Evolutionary conservation across 495 filamentous ascomycete species (phyloP), one percentile per base, ranked within the genome.

Genomic region (Xylaria longipes): DNA sequence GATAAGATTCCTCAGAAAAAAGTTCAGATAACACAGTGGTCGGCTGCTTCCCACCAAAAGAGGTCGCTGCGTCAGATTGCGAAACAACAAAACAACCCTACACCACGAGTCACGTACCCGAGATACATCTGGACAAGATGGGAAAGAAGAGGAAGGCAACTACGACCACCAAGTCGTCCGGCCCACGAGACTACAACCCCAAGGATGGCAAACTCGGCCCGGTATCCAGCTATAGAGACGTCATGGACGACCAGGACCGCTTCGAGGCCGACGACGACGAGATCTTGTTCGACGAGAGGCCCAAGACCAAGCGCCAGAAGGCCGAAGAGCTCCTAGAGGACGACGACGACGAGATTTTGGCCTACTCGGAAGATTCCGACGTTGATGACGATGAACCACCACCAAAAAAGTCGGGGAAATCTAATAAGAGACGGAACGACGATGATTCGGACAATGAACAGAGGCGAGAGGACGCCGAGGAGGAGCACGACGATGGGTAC

Each of bases 191-290:
- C 41, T 83, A 87, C 62, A 80, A 89, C 76, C 72, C 83, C 35
- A 83, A 83, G 17, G 86, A 88, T 54, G 86, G 84, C 69, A 87
- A 88, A 72, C 80, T 91, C 57, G 83, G 82, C 62, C 78, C 88
- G 27, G 86, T 93, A 74, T 85, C 84, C 65, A 87, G 90, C n/a
- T 95, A 91, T 82, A 89, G 92, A 78, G 91, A 95, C 76, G 91
- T 97, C 73, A 94, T 95, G 75, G 91, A 97, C 77, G 95, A 94
- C 1, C 93, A 97, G 76, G 96, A 99, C 82, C 94, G 96, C 71
- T 97, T 97, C 81, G 91, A 92, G 75, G 82, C 93, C 48, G 89
- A 92, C 68, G 88, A 92, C 39, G 95, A 98, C 80, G 90, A 93
- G 74, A 88, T 99, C 65, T 80, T 97, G 75, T 84, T 99, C 33